phyloP scores from a whole-genome alignment of 2,329 filamentous ascomycete species.

The Thelonectria blattea region DNA sequence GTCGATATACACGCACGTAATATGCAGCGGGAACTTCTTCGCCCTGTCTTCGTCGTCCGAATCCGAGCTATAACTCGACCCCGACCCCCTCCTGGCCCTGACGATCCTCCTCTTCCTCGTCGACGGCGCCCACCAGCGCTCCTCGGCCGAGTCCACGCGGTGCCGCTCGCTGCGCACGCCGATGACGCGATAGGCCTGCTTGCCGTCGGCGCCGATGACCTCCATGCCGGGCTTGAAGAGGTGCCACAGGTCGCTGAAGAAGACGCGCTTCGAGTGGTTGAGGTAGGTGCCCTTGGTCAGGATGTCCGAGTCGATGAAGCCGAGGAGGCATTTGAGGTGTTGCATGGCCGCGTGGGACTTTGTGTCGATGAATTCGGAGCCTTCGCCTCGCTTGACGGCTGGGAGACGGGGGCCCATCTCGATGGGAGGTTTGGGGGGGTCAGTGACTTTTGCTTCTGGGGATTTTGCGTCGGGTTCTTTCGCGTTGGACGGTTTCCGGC shows the following conservation, averaged over 20 bases:
- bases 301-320: neutral
- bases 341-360: neutral
- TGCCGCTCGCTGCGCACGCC: neutral
- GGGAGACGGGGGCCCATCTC: too few species aligned
- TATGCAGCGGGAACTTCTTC: neutral
- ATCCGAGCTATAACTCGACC: neutral
- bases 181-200: conserved; percentile 15
- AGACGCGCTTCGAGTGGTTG: neutral
- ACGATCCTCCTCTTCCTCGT: too few species aligned
- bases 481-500: too few species aligned
- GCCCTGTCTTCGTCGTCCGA: neutral
- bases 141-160: too few species aligned
- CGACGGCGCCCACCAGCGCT: neutral
- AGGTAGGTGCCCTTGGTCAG: neutral
- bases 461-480: too few species aligned
- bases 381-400: too few species aligned
- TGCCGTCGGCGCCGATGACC: neutral
- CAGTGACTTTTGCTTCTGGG: too few species aligned
- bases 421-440: too few species aligned
- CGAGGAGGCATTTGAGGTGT: conserved; percentile 4
- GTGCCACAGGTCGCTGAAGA: conserved; percentile 20
- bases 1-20: conserved; percentile 17
- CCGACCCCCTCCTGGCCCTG: too few species aligned
- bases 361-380: too few species aligned
- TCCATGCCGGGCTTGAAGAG: conserved; percentile 9